Conservation (phyloP, 2,329 filamentous ascomycete species). For the Pseudonectria buxi region DNA sequence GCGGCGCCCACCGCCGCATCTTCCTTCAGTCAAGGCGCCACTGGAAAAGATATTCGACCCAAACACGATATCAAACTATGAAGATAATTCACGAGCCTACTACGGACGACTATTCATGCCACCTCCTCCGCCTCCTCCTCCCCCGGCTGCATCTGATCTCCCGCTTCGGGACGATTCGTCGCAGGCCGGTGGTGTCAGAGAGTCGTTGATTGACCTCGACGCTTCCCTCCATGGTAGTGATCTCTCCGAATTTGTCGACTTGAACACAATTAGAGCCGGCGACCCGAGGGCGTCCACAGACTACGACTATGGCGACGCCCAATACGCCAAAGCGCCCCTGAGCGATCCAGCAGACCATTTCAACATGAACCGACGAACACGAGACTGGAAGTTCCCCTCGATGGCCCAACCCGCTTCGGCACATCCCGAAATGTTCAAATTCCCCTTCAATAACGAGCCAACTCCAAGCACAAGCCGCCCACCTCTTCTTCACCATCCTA, state of each 20-base stretch:
- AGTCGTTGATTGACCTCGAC: constrained; percentile 60
- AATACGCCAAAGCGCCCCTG: constrained; percentile 43
- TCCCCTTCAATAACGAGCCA: constrained; percentile 36
- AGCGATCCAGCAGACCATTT: constrained; percentile 50
- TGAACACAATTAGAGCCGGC: constrained; percentile 52
- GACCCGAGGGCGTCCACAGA: constrained; percentile 42
- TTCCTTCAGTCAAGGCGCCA: constrained; percentile 51
- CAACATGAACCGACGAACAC: constrained; percentile 44
- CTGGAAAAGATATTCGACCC: constrained; percentile 61
- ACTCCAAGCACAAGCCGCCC: constrained; percentile 33
- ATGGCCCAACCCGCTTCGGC: constrained; percentile 45
- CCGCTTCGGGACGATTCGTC: constrained; percentile 51
- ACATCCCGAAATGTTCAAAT: constrained; percentile 46
- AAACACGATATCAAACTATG: constrained; percentile 57
- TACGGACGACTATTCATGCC: constrained; percentile 44
- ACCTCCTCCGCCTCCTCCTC: constrained; percentile 13
- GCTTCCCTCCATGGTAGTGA: constrained; percentile 50
- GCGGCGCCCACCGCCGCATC: constrained; percentile 50
- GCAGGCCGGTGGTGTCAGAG: constrained; percentile 44
- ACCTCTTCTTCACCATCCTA: constrained; percentile 42
- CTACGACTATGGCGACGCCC: constrained; percentile 39
- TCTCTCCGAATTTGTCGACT: constrained; percentile 51
- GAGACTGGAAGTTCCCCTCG: constrained; percentile 54
- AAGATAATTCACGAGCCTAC: constrained; percentile 56
- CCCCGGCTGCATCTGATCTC: constrained; percentile 44